Conservation (phyloP, 2,329 filamentous ascomycete species). For the Metarhizium robertsii region DNA sequence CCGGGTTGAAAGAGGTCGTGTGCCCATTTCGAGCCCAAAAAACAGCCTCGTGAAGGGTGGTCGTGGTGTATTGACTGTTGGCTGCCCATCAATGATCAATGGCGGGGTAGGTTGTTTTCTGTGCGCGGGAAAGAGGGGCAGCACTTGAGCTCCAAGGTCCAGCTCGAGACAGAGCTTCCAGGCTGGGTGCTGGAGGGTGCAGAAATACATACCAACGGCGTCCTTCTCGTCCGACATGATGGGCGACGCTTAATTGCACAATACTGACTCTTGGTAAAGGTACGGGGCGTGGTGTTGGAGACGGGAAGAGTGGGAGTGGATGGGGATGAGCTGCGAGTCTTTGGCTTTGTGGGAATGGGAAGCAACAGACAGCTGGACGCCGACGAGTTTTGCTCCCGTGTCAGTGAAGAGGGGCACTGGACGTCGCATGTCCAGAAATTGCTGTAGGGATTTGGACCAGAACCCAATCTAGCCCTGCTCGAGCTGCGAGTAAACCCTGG, state of each 20-base stretch:
- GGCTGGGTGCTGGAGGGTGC: background rate
- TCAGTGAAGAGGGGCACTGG: background rate
- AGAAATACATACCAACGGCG: constrained; percentile 29
- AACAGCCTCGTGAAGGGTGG: background rate
- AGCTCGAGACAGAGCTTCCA: background rate
- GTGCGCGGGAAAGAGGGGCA: constrained; percentile 15
- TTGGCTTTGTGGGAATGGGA: background rate
- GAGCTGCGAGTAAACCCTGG: background rate
- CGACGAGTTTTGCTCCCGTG: background rate
- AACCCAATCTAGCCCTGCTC: background rate
- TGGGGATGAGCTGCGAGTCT: constrained; percentile 1
- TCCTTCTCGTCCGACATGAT: constrained; percentile 38
- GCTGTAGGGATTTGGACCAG: too few species aligned
- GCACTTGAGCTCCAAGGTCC: constrained; percentile 2
- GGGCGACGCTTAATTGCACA: constrained; percentile 12
- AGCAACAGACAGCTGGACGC: background rate
- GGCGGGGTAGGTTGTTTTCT: constrained; percentile 10
- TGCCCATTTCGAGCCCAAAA: background rate
- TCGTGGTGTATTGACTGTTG: background rate
- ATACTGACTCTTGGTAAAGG: background rate
- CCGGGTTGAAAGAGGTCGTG: background rate
- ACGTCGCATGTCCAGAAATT: too few species aligned
- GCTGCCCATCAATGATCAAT: background rate
- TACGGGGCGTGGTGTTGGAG: background rate
- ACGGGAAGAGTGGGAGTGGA: background rate